phyloP scores from a whole-genome alignment of 768 basidiomycete species.

The Xanthoconium stramineum region DNA sequence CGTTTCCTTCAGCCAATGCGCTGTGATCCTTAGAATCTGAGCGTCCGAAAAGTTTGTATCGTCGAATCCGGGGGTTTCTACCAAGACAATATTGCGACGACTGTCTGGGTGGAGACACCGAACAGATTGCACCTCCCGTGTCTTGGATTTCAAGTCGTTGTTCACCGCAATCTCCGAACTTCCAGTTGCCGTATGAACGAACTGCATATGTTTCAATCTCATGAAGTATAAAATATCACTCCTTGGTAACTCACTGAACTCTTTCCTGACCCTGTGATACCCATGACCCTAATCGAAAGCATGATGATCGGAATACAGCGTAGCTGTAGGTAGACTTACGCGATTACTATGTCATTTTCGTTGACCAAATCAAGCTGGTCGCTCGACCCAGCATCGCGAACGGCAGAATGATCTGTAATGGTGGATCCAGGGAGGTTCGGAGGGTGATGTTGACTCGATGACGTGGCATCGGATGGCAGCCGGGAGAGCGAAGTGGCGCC shows the following conservation, averaged over 20 bases:
- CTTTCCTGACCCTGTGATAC: background rate
- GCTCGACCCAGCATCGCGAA: background rate
- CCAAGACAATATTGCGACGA: background rate
- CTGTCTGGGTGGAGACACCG: slow-evolving; percentile 16
- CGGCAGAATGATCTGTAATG: no score
- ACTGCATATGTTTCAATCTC: no score
- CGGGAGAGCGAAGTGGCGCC: no score
- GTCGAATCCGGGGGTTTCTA: no score
- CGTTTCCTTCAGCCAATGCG: slow-evolving; percentile 17
- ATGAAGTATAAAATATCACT: background rate
- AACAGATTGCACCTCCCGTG: slow-evolving; percentile 2
- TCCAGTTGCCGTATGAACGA: no score
- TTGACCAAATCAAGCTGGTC: background rate
- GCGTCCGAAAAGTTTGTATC: background rate
- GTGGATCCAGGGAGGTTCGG: no score
- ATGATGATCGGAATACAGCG: background rate
- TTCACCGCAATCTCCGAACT: background rate
- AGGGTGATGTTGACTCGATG: no score
- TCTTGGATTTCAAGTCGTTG: slow-evolving; percentile 6
- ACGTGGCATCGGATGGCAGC: no score
- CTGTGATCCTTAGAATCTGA: slow-evolving; percentile 10
- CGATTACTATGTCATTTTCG: slow-evolving; percentile 9
- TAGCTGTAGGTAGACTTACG: no score
- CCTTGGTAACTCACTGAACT: slow-evolving; percentile 16
- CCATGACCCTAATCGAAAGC: slow-evolving; percentile 12